Percentiles rank a stretch among this genome's conserved stretches.
These are phyloP conservation scores for Globisporangium lucens DNA, from an alignment of 352 stramenopile genomes.

Conservation along the genomic window DNA sequence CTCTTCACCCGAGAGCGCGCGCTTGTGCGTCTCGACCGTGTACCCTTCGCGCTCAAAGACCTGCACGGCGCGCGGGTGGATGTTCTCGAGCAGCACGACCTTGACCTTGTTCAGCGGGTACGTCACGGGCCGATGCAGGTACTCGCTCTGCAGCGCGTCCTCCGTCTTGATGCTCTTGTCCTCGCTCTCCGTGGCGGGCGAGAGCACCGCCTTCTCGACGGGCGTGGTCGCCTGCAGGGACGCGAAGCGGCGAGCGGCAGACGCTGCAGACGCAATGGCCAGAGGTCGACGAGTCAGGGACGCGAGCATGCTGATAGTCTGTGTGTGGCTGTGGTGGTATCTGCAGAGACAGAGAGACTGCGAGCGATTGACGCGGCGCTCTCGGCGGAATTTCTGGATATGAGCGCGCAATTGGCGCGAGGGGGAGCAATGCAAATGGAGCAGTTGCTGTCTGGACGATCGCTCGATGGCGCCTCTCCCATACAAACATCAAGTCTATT, in stretches of 20 bases:
- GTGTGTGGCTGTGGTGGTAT: not conserved
- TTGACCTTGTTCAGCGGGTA: conserved; percentile 82
- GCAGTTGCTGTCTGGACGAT: not conserved
- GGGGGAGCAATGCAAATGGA: not conserved
- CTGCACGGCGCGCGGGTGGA: conserved; percentile 70
- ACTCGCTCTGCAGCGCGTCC: conserved; percentile 20
- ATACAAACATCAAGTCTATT: not conserved
- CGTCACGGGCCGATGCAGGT: conserved; percentile 66
- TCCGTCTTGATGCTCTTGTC: not conserved
- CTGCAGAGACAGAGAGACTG: not conserved
- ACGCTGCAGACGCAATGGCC: conserved; percentile 12
- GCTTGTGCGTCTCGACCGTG: conserved; percentile 76
- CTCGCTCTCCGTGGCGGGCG: conserved; percentile 10
- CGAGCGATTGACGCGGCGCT: not conserved
- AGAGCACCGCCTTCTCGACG: conserved; percentile 2
- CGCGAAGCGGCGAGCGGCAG: conserved; percentile 25
- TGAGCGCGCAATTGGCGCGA: not conserved
- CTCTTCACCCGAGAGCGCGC: conserved; percentile 65
- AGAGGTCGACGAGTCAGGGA: conserved; percentile 28
- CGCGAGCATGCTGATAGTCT: conserved; percentile 32
- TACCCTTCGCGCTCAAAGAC: conserved; percentile 81
- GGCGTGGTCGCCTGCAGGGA: conserved; percentile 33
- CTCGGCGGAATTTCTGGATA: conserved; percentile 5
- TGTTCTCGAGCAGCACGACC: conserved; percentile 82
- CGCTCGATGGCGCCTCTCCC: not conserved